Conservation (phyloP, 495 filamentous ascomycete species). For the Daldinia loculata region DNA sequence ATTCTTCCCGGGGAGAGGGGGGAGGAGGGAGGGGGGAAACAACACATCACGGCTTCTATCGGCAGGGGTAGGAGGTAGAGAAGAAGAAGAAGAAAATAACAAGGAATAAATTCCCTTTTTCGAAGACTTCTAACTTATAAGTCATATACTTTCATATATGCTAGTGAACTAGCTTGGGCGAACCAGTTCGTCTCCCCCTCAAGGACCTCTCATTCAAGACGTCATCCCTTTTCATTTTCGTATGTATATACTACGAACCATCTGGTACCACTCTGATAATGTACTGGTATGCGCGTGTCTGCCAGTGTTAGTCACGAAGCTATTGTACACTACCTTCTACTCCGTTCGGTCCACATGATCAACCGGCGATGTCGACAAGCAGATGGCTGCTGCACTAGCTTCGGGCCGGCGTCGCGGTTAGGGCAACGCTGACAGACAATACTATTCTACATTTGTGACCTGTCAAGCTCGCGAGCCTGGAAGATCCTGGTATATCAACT, state of each 20-base stretch:
- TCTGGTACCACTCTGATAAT: constrained; percentile 30
- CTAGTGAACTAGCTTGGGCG: constrained; percentile 12
- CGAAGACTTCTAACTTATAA: constrained; percentile 19
- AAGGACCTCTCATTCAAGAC: constrained; percentile 15
- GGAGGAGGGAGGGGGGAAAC: neutral
- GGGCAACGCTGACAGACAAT: constrained; percentile 23
- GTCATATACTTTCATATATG: constrained; percentile 2
- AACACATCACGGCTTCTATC: constrained; percentile 30
- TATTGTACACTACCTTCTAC: neutral
- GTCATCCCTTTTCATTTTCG: constrained; percentile 21
- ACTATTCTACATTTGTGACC: constrained; percentile 37
- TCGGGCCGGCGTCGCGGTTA: constrained; percentile 30
- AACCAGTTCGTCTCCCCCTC: constrained; percentile 29
- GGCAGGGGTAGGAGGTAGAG: constrained; percentile 13
- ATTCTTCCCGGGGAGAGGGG: neutral
- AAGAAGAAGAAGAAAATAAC: neutral
- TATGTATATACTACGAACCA: constrained; percentile 25
- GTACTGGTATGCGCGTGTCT: constrained; percentile 10
- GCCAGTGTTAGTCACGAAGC: neutral
- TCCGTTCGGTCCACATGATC: constrained; percentile 36
- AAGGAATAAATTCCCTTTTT: constrained; percentile 3
- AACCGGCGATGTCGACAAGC: constrained; percentile 37
- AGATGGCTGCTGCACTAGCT: constrained; percentile 29
- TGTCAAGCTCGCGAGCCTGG: constrained; percentile 31
- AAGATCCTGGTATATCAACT: constrained; percentile 26